Percentiles rank a stretch among this genome's conserved stretches.
These are phyloP conservation scores for Neofusicoccum cordaticola DNA, from an alignment of 2,329 filamentous ascomycete genomes.

Conservation along the genomic window DNA sequence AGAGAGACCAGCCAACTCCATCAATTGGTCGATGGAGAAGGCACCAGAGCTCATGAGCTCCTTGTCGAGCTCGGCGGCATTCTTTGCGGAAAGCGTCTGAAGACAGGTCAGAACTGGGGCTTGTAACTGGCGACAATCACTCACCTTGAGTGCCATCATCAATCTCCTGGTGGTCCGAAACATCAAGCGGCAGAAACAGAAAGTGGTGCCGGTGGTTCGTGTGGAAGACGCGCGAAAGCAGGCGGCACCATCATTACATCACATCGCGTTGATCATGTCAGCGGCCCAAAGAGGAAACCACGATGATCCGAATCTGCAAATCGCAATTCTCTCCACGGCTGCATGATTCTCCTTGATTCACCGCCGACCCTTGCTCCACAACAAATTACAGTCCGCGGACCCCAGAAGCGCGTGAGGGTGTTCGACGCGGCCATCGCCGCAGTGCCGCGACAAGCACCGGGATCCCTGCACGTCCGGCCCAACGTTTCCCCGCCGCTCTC, in stretches of 20 bases:
- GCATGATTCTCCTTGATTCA: neutral
- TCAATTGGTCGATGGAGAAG: constrained; percentile 93
- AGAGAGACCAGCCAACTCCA: constrained; percentile 92
- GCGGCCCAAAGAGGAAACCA: neutral
- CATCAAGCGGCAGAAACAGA: neutral
- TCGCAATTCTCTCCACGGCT: neutral
- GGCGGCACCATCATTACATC: constrained; percentile 30
- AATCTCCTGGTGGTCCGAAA: neutral
- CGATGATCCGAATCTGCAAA: neutral
- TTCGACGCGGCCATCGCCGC: no score
- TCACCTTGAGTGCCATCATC: constrained; percentile 28
- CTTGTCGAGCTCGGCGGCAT: constrained; percentile 82
- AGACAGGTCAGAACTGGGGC: neutral
- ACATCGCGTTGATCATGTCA: constrained; percentile 20
- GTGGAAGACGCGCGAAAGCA: neutral
- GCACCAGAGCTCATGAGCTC: constrained; percentile 88
- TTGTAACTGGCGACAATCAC: neutral
- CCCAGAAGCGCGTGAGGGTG: neutral
- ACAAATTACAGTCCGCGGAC: neutral
- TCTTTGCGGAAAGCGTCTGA: constrained; percentile 82
- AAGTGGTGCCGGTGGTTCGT: neutral
- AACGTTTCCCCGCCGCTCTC: constrained; percentile 6
- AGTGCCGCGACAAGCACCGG: neutral
- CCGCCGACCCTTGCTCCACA: neutral
- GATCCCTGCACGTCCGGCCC: neutral